Conservation (phyloP, 768 basidiomycete genomes). For the Kwoniella sp. region DNA sequence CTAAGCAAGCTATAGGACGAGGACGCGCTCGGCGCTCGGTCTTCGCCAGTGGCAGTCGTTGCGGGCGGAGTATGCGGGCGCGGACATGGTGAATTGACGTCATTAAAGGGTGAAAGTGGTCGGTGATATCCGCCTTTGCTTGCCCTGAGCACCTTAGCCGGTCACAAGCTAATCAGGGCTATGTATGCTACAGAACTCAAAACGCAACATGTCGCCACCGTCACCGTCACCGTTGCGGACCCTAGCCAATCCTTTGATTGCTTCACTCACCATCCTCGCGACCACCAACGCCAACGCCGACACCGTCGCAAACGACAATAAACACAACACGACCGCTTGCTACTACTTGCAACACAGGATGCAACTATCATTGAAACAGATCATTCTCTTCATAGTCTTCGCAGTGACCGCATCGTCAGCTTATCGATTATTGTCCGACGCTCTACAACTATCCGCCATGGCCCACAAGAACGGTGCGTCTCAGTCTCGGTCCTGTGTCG, state of each 20-base stretch:
- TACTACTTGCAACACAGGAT: background rate
- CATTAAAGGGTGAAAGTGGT: no score
- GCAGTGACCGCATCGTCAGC: conserved; percentile 4
- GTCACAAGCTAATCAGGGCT: no score
- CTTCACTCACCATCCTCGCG: background rate
- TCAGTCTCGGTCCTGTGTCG: no score
- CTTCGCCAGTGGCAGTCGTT: no score
- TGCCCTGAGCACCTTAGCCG: background rate
- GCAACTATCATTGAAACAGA: conserved; percentile 15
- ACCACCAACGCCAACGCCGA: background rate
- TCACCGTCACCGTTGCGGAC: background rate
- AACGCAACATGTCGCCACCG: conserved; percentile 3
- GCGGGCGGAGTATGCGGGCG: no score
- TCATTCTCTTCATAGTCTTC: conserved; percentile 15
- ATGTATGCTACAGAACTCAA: no score
- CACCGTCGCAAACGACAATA: background rate
- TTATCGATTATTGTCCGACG: conserved; percentile 2
- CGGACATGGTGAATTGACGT: no score
- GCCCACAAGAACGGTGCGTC: conserved; percentile 26
- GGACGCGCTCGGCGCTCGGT: no score
- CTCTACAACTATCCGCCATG: conserved; percentile 16
- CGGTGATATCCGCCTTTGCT: no score
- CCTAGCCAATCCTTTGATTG: background rate
- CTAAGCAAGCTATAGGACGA: no score
- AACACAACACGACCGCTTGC: conserved; percentile 2